phyloP scores from a whole-genome alignment of 805 yeast species.

The Ogataea dorogensis region DNA sequence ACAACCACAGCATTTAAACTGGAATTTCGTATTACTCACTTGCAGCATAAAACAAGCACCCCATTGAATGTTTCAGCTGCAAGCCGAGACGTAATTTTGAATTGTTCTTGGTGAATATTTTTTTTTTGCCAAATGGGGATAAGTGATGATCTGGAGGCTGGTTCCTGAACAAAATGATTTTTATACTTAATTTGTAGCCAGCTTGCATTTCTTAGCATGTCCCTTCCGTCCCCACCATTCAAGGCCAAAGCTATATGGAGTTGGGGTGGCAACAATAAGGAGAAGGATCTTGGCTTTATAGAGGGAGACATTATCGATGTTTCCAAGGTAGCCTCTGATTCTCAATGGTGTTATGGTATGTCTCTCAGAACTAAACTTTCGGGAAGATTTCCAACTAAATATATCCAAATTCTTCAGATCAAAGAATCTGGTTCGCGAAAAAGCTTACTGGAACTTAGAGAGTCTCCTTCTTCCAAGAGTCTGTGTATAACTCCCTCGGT shows the following conservation, averaged over 20 bases:
- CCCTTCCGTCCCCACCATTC: conserved; percentile 26
- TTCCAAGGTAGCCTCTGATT: conserved; percentile 66
- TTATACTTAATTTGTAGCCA: neutral
- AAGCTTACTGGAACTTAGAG: conserved; percentile 16
- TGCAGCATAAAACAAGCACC: too few relatives aligned
- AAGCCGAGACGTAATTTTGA: neutral
- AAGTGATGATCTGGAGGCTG: conserved; percentile 14
- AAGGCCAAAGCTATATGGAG: conserved; percentile 66
- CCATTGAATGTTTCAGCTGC: too few relatives aligned
- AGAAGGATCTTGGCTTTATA: conserved; percentile 80
- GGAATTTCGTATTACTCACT: too few relatives aligned
- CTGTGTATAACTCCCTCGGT: conserved; percentile 18
- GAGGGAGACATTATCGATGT: conserved; percentile 94
- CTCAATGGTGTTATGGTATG: conserved; percentile 89
- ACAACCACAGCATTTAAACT: too few relatives aligned
- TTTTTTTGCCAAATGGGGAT: conserved; percentile 11
- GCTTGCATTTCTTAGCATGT: conserved; percentile 6
- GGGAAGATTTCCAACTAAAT: conserved; percentile 87
- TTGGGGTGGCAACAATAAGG: conserved; percentile 90
- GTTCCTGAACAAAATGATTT: conserved; percentile 5
- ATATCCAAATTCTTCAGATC: conserved; percentile 57
- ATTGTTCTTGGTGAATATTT: conserved; percentile 4
- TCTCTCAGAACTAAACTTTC: conserved; percentile 74
- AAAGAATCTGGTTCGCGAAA: conserved; percentile 21
- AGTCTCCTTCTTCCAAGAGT: conserved; percentile 13